Base-by-base conservation (phyloP, 1,284 basidiomycete genomes). In the Boletus sp. region DNA sequence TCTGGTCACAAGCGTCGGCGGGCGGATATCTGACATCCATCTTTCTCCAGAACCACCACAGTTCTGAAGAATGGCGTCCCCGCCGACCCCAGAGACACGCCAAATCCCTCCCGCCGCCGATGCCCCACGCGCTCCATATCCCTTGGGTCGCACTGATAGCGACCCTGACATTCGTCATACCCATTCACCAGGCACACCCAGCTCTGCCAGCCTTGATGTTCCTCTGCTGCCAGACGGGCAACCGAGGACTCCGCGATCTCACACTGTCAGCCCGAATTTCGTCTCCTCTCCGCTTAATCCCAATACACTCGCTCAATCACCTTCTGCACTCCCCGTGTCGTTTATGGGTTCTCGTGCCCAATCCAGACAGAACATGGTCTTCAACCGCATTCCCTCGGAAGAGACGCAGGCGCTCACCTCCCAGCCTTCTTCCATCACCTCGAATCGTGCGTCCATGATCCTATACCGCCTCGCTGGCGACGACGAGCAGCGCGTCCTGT, bases 381-480 rank as follows among this genome's bases (percentile, higher is more conserved):
- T 81, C 58, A 74, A 72, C 46, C 78, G 81, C 28, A 64, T 82
- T n/a, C 73, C 79, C 21, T 82, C 83, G 8, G 83, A 84, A 52
- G 82, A 84, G 50, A 75, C 79, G 0, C 79, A 81, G 30, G 77
- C 76, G 1, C 76, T 82, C 48, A 65, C 74, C 13, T 47, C 65
- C 56, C 56, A 65, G n/a, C 52, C 43, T 37, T 5, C 56, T 28
- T 56, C 66, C 37, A 48, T 60, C 27, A 50, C 52, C 14, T 55
- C 61, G 2, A 67, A 71, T 37, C 74, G 82, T 51, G 85, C 85
- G 2, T 86, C 85, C 50, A 89, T 90, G 87, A 77, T 90, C 44
- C 79, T 90, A 55, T 90, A 89, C 71, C 82, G 86, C 17, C 77
- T 90, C 25, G 83, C 86, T 1, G 72, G 75, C 19, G 80, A 79